Percentiles rank a stretch among this genome's conserved stretches.
phyloP scores from a whole-genome alignment of 768 basidiomycete genomes.

The Mycena haematopus region DNA sequence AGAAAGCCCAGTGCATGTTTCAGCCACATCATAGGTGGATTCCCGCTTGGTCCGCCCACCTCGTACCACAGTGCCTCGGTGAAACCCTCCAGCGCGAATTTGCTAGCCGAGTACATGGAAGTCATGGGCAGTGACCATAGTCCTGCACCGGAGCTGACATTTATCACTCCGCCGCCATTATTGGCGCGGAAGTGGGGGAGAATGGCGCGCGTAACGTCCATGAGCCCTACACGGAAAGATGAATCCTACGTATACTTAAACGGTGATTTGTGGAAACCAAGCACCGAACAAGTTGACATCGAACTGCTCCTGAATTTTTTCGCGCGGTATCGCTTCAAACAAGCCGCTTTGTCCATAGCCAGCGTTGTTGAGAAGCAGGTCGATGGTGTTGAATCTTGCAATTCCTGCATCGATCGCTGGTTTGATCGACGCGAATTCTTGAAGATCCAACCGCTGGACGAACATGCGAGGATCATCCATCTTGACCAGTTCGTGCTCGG shows the following conservation, averaged over 20 bases:
- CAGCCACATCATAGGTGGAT: not conserved
- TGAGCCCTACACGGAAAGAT: constrained; percentile 21
- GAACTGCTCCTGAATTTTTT: constrained; percentile 31
- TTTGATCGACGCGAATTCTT: constrained; percentile 25
- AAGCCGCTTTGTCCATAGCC: constrained; percentile 31
- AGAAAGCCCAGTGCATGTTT: not conserved
- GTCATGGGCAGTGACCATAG: constrained; percentile 29
- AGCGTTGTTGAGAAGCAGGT: constrained; percentile 34
- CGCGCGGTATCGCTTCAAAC: constrained; percentile 32
- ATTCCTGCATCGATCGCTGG: constrained; percentile 27
- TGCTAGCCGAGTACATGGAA: constrained; percentile 32
- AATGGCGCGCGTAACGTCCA: constrained; percentile 32
- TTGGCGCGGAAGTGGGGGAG: constrained; percentile 33
- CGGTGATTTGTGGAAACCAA: not conserved
- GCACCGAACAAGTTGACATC: constrained; percentile 33
- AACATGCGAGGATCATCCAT: constrained; percentile 23
- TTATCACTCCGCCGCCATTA: constrained; percentile 30
- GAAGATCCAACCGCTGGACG: constrained; percentile 28
- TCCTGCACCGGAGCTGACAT: constrained; percentile 33
- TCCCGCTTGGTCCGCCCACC: not conserved
- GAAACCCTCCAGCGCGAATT: constrained; percentile 35
- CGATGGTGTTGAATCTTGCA: constrained; percentile 23
- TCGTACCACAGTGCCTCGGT: constrained; percentile 33
- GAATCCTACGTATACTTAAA: not conserved
- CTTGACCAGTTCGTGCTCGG: constrained; percentile 18